phyloP scores from a whole-genome alignment of 1,284 basidiomycete species.

The Salmacisia buchloeana region DNA sequence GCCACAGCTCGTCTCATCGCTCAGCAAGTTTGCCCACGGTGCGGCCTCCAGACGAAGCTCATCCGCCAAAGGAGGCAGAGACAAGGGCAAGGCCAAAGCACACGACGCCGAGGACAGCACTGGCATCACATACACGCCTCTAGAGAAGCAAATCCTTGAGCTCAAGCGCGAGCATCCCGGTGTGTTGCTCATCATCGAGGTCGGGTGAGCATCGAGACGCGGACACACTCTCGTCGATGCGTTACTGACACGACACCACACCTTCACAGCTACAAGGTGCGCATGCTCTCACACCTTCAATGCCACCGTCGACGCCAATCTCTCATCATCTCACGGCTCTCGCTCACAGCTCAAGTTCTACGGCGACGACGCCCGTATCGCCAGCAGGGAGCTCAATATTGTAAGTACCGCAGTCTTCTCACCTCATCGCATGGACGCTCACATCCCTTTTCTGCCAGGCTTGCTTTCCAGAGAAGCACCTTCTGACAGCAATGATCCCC shows the following conservation, averaged over 20 bases:
- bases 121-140: constrained; percentile 23
- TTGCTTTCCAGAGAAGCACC: constrained; percentile 70
- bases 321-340: neutral
- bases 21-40: constrained; percentile 1
- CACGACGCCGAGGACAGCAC: neutral
- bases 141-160: constrained; percentile 45
- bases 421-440: neutral
- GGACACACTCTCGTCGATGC: neutral
- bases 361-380: constrained; percentile 82
- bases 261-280: constrained; percentile 22
- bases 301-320: too few relatives aligned
- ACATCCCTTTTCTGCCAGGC: constrained; percentile 45
- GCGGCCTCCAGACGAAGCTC: neutral
- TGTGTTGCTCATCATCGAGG: constrained; percentile 74
- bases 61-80: neutral
- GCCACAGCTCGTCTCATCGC: neutral
- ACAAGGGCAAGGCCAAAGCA: neutral
- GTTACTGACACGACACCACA: neutral
- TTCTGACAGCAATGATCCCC: constrained; percentile 76
- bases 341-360: constrained; percentile 64
- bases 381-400: constrained; percentile 75
- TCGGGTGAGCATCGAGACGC: constrained; percentile 23
- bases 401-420: constrained; percentile 16
- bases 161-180: constrained; percentile 58
- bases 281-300: neutral